Conservation (phyloP, 345 rosid genomes). For the Eucalyptus pumila region DNA sequence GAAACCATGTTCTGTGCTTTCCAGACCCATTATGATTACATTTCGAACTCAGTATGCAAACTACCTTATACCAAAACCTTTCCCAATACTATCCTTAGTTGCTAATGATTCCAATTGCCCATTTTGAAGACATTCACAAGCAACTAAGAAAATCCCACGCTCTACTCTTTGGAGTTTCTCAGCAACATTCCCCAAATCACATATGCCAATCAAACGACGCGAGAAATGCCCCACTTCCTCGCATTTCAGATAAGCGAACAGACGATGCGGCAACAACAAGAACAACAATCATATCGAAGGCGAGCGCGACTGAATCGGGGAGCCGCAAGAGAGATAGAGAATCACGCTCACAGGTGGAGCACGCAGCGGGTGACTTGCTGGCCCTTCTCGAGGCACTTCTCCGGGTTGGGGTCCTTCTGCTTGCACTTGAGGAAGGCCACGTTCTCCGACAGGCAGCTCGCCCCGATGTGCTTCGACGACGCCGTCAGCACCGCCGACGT, state of each 20-base stretch:
- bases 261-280: not conserved
- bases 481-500: conserved; percentile 88
- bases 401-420: conserved; percentile 96
- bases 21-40: not conserved
- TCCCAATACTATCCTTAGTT: not conserved
- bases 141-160: not conserved
- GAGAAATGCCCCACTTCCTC: not conserved
- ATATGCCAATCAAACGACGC: not conserved
- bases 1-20: not conserved
- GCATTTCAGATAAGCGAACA: not conserved
- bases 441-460: conserved; percentile 62
- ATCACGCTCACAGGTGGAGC: conserved; percentile 56
- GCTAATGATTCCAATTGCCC: not conserved
- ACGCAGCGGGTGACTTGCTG: conserved; percentile 94
- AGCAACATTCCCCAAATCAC: not conserved
- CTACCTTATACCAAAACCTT: not conserved
- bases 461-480: conserved; percentile 73
- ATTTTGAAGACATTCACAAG: not conserved
- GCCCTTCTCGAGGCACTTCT: conserved; percentile 95
- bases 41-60: not conserved
- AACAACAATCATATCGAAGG: not conserved
- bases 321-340: not conserved
- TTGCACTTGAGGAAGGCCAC: conserved; percentile 90
- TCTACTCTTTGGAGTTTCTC: not conserved
- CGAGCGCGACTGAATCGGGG: fast-evolving